Conservation (phyloP, 345 rosid genomes). For the Firmiana major region DNA sequence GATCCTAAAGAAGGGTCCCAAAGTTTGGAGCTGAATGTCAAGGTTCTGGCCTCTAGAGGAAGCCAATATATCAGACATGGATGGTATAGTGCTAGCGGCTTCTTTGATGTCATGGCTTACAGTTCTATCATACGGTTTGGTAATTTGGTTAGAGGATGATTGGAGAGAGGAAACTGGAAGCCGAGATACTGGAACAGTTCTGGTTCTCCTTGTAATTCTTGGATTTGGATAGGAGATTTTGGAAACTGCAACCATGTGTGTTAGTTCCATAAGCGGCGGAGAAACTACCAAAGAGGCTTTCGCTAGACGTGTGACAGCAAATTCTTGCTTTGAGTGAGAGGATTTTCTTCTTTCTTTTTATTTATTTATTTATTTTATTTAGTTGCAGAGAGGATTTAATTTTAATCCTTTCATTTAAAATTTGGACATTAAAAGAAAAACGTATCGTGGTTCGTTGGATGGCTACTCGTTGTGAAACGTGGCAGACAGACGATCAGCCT, state of each 20-base stretch:
- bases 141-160: neutral
- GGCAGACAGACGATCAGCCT: too few relatives aligned
- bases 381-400: too few relatives aligned
- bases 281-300: neutral
- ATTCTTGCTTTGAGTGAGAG: neutral
- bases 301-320: neutral
- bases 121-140: neutral
- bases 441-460: too few relatives aligned
- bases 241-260: slow-evolving; percentile 11
- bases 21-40: slow-evolving; percentile 57
- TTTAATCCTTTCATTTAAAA: too few relatives aligned
- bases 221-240: slow-evolving; percentile 14
- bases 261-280: neutral
- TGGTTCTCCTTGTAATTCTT: neutral
- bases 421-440: too few relatives aligned
- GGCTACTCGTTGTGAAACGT: too few relatives aligned
- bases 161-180: neutral
- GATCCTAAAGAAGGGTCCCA: slow-evolving; percentile 83
- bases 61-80: slow-evolving; percentile 66
- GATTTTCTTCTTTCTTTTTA: neutral
- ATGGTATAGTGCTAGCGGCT: slow-evolving; percentile 29
- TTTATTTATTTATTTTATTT: too few relatives aligned
- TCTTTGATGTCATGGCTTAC: slow-evolving; percentile 1
- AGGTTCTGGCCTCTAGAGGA: slow-evolving; percentile 71
- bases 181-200: neutral